Evolutionary conservation across 2,329 filamentous ascomycete genomes (phyloP).

Genomic region (Beauveria asiatica): DNA sequence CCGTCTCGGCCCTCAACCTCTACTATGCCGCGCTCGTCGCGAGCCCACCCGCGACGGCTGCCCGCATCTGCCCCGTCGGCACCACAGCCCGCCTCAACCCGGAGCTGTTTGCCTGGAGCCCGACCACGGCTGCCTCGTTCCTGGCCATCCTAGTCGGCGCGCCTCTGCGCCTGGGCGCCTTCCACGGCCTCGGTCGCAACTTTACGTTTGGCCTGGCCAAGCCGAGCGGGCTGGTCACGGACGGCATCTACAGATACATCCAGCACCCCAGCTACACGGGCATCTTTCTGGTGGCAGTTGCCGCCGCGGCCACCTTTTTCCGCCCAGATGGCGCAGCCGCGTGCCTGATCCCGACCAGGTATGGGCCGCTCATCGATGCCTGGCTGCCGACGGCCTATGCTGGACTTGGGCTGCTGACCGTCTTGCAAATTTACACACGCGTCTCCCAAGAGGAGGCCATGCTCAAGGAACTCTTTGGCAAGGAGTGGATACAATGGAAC

Average conservation of each 20-base stretch:
- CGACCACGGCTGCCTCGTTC: neutral
- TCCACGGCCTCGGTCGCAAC: constrained; percentile 35
- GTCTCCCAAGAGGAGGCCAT: constrained; percentile 6
- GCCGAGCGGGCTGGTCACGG: constrained; percentile 37
- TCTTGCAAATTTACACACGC: neutral
- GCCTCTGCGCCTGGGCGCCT: constrained; percentile 29
- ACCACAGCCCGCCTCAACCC: neutral
- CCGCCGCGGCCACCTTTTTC: constrained; percentile 24
- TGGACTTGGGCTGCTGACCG: neutral
- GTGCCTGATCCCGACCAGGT: neutral
- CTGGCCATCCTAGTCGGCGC: constrained; percentile 20
- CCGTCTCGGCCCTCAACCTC: neutral
- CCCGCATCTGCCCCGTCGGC: neutral
- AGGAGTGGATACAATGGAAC: constrained; percentile 5
- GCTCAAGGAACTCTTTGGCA: constrained; percentile 6
- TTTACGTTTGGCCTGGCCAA: constrained; percentile 44
- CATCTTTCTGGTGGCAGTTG: constrained; percentile 25
- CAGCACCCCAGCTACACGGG: constrained; percentile 47
- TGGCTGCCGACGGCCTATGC: neutral
- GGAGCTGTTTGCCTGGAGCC: neutral
- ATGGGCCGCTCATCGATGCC: neutral
- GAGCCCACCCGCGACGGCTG: neutral
- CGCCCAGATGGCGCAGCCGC: constrained; percentile 15
- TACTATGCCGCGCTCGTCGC: neutral
- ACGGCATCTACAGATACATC: constrained; percentile 39